Evolutionary conservation across 1,139 yeast genomes (phyloP), one percentile per base, ranked within the genome.

Genomic region (Candida glucosophila): DNA sequence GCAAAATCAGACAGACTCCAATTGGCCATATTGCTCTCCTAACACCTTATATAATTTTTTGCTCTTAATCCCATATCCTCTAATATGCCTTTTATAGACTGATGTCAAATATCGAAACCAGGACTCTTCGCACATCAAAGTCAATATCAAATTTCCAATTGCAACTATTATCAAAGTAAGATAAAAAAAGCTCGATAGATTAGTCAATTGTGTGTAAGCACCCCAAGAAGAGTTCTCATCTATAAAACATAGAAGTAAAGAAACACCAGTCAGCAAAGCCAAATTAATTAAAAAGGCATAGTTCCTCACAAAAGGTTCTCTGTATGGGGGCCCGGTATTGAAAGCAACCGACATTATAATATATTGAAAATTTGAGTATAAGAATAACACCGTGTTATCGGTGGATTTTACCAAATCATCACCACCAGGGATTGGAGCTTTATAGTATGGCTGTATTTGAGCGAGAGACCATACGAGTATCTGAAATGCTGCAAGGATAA

Each of bases 311-410:
- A 81, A 70, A 2, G 92, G 77, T 44, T 82, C 79, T 32, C 98
- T 67, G 49, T 85, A 92, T n/a, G 99, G 99, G 8, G 93, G 92
- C 0, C 99, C 98, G 15, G 75, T 82, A 16, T 94, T 81, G 33
- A 90, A 59, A 12, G 86, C 73, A 17, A 85, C 58, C 0, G 97
- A 95, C 30, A 78, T 70, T 31, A 85, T 58, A 27, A 92, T 80
- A 50, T 90, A 92, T 57, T 90, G 98, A 58, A 82, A 80, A 44
- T 86, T 83, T 3, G 95, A 72, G 40, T 72, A 76, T 28, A 77
- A 67, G 52, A 90, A 90, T 31, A 90, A 57, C 0, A 80, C 74
- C 0, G 97, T 83, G 44, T 92, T 90, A 49, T 92, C 98, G 0
- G 94, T 76, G 15, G 93, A 79, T 39, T 77, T 69, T 10, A 92